These are phyloP conservation scores for Tetrahymena borealis DNA, from an alignment of 73 alveolate species.

Conservation along the genomic window DNA sequence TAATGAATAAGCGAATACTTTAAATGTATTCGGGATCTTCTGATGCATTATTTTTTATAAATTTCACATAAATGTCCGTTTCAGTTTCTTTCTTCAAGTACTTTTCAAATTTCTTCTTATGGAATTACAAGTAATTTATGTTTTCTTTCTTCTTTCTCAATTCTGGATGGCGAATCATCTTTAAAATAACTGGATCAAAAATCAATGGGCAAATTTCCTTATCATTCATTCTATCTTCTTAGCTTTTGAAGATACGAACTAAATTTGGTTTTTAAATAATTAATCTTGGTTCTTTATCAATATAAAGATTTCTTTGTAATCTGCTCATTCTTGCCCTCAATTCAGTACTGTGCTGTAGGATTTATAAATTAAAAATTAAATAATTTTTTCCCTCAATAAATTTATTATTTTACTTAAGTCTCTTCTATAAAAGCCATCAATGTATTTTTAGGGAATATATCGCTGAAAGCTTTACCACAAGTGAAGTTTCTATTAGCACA, in stretches of 20 bases:
- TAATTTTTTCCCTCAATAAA: not conserved
- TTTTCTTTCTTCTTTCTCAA: not conserved
- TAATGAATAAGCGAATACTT: not conserved
- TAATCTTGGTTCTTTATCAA: constrained; percentile 29
- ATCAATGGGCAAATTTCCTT: not conserved
- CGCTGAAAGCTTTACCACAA: constrained; percentile 24
- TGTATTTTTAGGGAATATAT: constrained; percentile 10
- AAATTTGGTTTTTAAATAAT: constrained; percentile 25
- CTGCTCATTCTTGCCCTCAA: constrained; percentile 33
- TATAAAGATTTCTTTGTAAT: constrained; percentile 12
- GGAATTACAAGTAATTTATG: not conserved
- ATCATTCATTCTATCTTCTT: constrained; percentile 11
- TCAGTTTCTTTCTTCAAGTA: not conserved
- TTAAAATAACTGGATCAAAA: not conserved
- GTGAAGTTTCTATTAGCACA: constrained; percentile 42
- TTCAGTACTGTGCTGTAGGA: not conserved
- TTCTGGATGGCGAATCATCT: not conserved
- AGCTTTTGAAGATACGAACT: constrained; percentile 7
- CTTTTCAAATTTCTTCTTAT: not conserved
- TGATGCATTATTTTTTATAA: not conserved
- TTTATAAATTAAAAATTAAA: not conserved
- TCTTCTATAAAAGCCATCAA: not conserved
- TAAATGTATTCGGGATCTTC: not conserved
- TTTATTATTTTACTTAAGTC: not conserved
- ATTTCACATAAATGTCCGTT: not conserved